Evolutionary conservation across 306 rosid genomes (phyloP).

Genomic region (Glycyrrhiza uralensis): DNA sequence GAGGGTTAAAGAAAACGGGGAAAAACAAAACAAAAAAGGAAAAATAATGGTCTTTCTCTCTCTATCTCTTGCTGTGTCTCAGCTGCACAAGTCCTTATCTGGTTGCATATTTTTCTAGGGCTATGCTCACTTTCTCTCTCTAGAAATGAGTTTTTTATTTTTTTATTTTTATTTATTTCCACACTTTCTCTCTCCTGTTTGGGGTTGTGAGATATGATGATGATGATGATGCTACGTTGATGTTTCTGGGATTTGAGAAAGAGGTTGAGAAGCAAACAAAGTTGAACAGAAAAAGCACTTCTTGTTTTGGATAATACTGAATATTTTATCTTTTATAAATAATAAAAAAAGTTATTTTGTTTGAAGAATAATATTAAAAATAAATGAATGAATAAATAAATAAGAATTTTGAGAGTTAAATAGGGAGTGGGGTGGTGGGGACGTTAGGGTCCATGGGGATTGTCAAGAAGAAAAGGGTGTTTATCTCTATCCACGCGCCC

Average conservation of each 20-base stretch:
- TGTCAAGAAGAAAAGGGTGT: not conserved
- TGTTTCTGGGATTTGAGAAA: conserved; percentile 28
- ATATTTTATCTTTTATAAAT: conserved; percentile 3
- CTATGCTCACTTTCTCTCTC: conserved; percentile 32
- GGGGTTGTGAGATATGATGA: conserved; percentile 39
- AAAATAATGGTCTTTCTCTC: not conserved
- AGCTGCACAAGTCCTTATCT: conserved; percentile 72
- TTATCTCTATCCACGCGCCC: conserved; percentile 16
- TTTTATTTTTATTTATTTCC: conserved; percentile 23
- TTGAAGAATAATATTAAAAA: not conserved
- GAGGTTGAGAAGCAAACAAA: conserved; percentile 46
- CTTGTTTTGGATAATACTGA: conserved; percentile 49
- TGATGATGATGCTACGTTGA: conserved; percentile 19
- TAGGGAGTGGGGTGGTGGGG: not conserved
- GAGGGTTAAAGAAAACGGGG: not conserved
- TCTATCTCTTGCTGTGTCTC: conserved; percentile 13
- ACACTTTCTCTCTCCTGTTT: conserved; percentile 26
- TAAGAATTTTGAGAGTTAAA: not conserved
- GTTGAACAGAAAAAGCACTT: conserved; percentile 47
- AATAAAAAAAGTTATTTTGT: not conserved
- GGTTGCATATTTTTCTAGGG: conserved; percentile 52
- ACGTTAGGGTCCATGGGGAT: conserved; percentile 27
- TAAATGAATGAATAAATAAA: not conserved
- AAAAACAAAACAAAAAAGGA: not conserved
- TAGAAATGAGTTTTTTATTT: conserved; percentile 18